phyloP scores from a whole-genome alignment of 2,329 filamentous ascomycete species.

The Colletotrichum euphorbiae region DNA sequence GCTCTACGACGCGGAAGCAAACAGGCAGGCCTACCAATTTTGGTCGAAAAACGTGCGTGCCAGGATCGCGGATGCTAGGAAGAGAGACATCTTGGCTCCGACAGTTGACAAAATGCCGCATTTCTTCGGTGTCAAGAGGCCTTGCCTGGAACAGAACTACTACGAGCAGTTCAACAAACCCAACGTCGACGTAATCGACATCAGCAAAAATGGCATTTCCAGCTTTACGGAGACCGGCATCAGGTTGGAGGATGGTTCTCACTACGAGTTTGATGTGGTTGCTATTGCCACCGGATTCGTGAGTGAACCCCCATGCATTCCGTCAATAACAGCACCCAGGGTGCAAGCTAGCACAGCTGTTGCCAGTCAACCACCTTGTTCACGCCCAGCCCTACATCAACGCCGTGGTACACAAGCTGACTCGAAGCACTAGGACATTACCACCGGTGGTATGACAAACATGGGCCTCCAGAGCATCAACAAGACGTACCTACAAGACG shows the following conservation, averaged over 20 bases:
- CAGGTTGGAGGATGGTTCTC: conserved; percentile 53
- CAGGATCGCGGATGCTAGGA: conserved; percentile 61
- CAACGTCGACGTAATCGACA: conserved; percentile 56
- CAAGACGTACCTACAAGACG: conserved; percentile 51
- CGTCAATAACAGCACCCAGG: background rate
- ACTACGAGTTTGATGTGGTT: conserved; percentile 57
- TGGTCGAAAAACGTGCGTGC: conserved; percentile 64
- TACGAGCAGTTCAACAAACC: conserved; percentile 61
- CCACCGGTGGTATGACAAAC: conserved; percentile 54
- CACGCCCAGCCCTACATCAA: background rate
- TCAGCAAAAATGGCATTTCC: conserved; percentile 54
- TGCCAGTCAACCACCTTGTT: background rate
- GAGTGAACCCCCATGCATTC: conserved; percentile 40
- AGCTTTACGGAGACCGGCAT: conserved; percentile 57
- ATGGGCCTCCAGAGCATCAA: conserved; percentile 57
- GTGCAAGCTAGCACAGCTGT: background rate
- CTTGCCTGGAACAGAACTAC: conserved; percentile 56
- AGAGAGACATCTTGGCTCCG: conserved; percentile 64
- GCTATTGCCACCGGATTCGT: conserved; percentile 61
- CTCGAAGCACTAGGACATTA: conserved; percentile 12
- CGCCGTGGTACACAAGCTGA: background rate
- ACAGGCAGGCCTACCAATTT: conserved; percentile 65
- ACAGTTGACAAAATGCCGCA: conserved; percentile 58
- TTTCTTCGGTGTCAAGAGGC: conserved; percentile 65
- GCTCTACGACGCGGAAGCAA: conserved; percentile 58